Evolutionary conservation across 2,329 filamentous ascomycete genomes (phyloP), one percentile per base, ranked within the genome.

Genomic region (Alternaria gansuensis): DNA sequence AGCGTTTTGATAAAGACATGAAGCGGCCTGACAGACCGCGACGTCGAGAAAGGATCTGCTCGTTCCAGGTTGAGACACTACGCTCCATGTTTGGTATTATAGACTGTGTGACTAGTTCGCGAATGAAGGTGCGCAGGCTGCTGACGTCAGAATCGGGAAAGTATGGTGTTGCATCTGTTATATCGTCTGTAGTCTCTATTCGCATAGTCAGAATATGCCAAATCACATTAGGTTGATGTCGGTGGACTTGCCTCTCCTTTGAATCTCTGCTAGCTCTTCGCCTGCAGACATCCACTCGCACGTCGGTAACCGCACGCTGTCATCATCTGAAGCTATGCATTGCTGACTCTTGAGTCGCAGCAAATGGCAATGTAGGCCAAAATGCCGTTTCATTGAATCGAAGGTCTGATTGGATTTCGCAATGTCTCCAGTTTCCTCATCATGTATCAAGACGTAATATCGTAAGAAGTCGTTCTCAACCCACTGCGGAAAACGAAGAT

Each of bases 381-480:
- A 92, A 78, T 97, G 92, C n/a, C 95, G 88, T 79, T 98, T 99
- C 96, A 99, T 99, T 77, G 97, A 92, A 69, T 99, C 95, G 77
- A 97, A 99, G 28, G 98, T 82, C 17, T 88, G 87, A 77, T 94
- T 94, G 11, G 93, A 96, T 78, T 93, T 90, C 36, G 87, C 87
- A 61, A 98, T 96, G 74, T 99, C 93, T 72, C 97, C 94, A 61
- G 88, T 88, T 74, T 99, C 95, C 79, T 99, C 96, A 69, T 99
- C 95, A 71, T 99, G 95, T 17, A 99, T 90, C 40, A 99, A 82
- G 14, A 99, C 91, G 78, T 99, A 99, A 78, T 99, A 99, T 63
- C 95, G 87, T 64, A 99, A 82, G 76, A 95, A 99, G 62, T 98
- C 93, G 29, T 90, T 89, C 72, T 96, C 89, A 0, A 97, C 90